phyloP scores from a whole-genome alignment of 345 rosid species.

The Melaleuca alternifolia region DNA sequence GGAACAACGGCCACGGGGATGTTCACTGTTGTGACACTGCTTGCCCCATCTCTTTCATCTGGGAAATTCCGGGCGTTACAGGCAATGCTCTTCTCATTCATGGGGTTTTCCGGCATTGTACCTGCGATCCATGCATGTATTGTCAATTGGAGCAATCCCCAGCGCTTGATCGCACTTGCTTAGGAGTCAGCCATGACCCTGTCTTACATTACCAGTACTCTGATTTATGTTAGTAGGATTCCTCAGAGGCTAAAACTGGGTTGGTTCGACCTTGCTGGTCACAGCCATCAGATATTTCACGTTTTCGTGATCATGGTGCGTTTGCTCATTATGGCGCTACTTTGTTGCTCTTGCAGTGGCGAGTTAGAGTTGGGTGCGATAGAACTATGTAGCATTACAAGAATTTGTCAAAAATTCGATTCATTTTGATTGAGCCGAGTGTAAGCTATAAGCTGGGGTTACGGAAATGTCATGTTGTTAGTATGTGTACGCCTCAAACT shows the following conservation, averaged over 20 bases:
- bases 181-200: slow-evolving; percentile 71
- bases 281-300: slow-evolving; percentile 88
- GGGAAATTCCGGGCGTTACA: slow-evolving; percentile 46
- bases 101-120: slow-evolving; percentile 67
- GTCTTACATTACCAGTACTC: slow-evolving; percentile 62
- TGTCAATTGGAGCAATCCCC: slow-evolving; percentile 72
- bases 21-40: slow-evolving; percentile 52
- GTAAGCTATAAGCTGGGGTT: background rate
- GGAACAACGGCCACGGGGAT: slow-evolving; percentile 62
- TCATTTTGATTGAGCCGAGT: background rate
- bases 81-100: slow-evolving; percentile 55
- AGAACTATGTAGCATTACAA: background rate
- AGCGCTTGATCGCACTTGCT: slow-evolving; percentile 28
- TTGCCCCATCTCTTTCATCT: slow-evolving; percentile 54
- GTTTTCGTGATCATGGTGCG: slow-evolving; percentile 66
- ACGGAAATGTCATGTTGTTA: fast-evolving
- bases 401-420: background rate
- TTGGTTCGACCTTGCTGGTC: slow-evolving; percentile 72
- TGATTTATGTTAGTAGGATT: slow-evolving; percentile 53
- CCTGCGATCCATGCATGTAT: slow-evolving; percentile 54
- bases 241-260: slow-evolving; percentile 82
- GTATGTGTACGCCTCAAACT: background rate
- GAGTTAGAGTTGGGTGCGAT: slow-evolving; percentile 42
- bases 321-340: slow-evolving; percentile 49
- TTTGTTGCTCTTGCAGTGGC: slow-evolving; percentile 73